Evolutionary conservation across 306 rosid genomes (phyloP), one percentile per base, ranked within the genome.

Genomic region (Fragaria iinumae): DNA sequence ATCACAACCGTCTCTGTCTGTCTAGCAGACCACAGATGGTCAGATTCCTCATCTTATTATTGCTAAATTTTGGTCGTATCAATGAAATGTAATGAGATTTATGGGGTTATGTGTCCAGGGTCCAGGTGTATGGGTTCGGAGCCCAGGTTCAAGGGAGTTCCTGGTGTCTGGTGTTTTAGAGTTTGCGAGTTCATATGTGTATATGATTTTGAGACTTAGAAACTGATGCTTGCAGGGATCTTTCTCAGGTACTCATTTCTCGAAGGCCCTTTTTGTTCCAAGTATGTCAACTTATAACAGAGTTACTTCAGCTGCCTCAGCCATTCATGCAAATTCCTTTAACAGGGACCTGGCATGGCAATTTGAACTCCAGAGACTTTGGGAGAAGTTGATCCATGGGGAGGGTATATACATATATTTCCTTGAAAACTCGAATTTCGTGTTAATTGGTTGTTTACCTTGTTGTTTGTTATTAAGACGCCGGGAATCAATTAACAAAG

Each of bases 261-360:
- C 90, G 2, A 88, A 86, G 72, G 91, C 95, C 74, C 80, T 91
- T 75, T 91, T 91, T 82, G 95, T 90, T 79, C 95, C 97, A 39
- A 87, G 86, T 65, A 73, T 90, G 86, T 91, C 97, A 57, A 82
- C 87, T 8, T 88, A 91, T 78, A 79, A 25, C 67, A 90, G 84
- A 87, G 91, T 91, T 76, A 76, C 90, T 80, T 88, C 95, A 1
- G 89, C 87, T 38, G 82, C 83, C 67, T 88, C 91, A 6, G 71
- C 44, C 52, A 79, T 83, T 82, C 81, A 89, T 65, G 81, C 87
- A 23, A 83, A 88, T 83, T 76, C 57, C 48, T 50, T 9, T 56
- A 79, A 83, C 67, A 77, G 80, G 67, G 93, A 91, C 73, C 81
- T 91, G 74, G 87, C 91, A 7, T 91, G 95, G 97, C 95, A 90